These are phyloP conservation scores for Cyclotella atomus DNA, from an alignment of 108 stramenopile genomes.

Conservation along the genomic window DNA sequence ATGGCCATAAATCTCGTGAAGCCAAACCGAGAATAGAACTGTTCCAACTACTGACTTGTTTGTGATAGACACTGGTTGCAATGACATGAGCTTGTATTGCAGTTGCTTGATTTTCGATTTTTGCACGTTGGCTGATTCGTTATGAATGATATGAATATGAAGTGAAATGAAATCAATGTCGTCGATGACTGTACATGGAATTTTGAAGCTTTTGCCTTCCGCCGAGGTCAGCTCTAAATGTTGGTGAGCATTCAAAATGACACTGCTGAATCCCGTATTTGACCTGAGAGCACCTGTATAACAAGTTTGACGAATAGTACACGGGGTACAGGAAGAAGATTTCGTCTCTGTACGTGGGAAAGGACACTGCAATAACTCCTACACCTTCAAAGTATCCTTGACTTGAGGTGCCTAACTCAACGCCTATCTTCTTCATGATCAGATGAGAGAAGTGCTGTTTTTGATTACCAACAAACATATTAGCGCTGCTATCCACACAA, in stretches of 20 bases:
- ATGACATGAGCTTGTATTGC: not conserved
- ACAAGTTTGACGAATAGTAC: not conserved
- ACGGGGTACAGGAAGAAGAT: not conserved
- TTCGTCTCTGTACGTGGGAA: not conserved
- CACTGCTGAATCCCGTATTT: not conserved
- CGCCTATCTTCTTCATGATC: conserved; percentile 4
- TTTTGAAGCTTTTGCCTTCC: not conserved
- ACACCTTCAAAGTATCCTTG: conserved; percentile 15
- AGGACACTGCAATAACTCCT: conserved; percentile 3
- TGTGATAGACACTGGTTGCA: conserved; percentile 3
- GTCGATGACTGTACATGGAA: conserved; percentile 3
- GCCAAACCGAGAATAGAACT: not conserved
- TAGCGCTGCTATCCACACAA: conserved; percentile 16
- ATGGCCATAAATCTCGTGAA: not conserved
- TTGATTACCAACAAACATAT: conserved; percentile 18
- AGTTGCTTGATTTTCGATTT: not conserved
- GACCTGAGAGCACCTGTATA: conserved; percentile 3
- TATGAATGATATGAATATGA: not conserved
- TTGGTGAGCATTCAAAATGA: not conserved
- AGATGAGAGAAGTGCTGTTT: not conserved
- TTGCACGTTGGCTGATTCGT: not conserved
- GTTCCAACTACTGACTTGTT: not conserved
- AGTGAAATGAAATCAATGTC: not conserved
- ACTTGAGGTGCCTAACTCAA: not conserved
- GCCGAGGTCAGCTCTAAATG: not conserved